These are phyloP conservation scores for Lichtheimia hyalospora DNA, from an alignment of 371 early-diverging fungal genomes.

Conservation along the genomic window DNA sequence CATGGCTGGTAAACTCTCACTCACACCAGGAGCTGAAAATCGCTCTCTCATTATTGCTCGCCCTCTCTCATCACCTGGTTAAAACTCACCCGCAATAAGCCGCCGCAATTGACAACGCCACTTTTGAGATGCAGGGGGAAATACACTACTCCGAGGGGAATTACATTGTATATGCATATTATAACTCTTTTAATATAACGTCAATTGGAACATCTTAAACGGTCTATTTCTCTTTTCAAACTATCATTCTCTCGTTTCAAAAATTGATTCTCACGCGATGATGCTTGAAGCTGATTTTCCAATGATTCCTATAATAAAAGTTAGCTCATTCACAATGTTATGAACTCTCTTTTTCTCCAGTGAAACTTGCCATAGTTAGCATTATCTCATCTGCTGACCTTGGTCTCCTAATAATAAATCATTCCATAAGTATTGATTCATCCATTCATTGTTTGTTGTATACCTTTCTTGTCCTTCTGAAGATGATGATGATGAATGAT, in stretches of 20 bases:
- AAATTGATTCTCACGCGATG: constrained; percentile 49
- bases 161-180: too few relatives aligned
- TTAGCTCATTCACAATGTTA: too few relatives aligned
- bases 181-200: too few relatives aligned
- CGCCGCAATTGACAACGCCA: too few relatives aligned
- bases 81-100: too few relatives aligned
- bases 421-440: not conserved
- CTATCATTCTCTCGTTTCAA: constrained; percentile 57
- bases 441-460: not conserved
- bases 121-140: too few relatives aligned
- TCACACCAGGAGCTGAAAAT: not conserved
- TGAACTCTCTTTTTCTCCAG: not conserved
- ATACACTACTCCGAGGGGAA: too few relatives aligned
- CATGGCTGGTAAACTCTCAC: too few relatives aligned
- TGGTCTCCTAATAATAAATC: not conserved
- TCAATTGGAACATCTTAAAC: constrained; percentile 4
- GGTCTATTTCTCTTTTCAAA: constrained; percentile 51
- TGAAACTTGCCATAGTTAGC: not conserved
- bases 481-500: not conserved
- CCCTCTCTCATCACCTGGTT: not conserved
- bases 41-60: not conserved
- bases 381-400: not conserved
- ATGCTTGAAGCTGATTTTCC: constrained; percentile 46
- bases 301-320: constrained; percentile 19
- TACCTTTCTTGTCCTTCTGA: constrained; percentile 7